phyloP scores from a whole-genome alignment of 2,329 filamentous ascomycete genomes.

The Arthrocladium fulminans region DNA sequence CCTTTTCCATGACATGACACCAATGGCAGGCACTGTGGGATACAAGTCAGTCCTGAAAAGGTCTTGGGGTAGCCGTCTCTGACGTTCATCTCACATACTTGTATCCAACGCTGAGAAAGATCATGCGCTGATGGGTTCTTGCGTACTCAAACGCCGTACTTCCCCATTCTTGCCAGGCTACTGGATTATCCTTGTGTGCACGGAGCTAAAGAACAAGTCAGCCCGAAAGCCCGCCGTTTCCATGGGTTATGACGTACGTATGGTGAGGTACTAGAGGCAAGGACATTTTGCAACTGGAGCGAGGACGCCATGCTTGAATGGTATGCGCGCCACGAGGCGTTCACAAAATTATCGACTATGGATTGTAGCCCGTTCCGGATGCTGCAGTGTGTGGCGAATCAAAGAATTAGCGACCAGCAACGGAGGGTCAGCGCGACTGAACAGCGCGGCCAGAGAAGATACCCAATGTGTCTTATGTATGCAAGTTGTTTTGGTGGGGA shows the following conservation, averaged over 20 bases:
- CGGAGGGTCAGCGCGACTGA: background rate
- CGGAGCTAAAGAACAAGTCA: slow-evolving; percentile 47
- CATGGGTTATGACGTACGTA: slow-evolving; percentile 45
- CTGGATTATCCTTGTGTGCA: slow-evolving; percentile 68
- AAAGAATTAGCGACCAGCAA: background rate
- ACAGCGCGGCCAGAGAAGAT: too few species aligned
- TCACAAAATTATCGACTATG: too few species aligned
- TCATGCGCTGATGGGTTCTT: slow-evolving; percentile 70
- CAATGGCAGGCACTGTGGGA: slow-evolving; percentile 37
- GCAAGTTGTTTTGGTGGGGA: too few species aligned
- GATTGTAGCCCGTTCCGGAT: too few species aligned
- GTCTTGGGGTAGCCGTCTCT: background rate
- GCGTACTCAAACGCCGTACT: slow-evolving; percentile 68
- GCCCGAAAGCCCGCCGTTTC: background rate
- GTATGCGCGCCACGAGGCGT: background rate
- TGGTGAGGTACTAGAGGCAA: slow-evolving; percentile 46
- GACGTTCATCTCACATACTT: too few species aligned
- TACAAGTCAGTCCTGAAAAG: background rate
- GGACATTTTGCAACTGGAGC: slow-evolving; percentile 16
- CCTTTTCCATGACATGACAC: slow-evolving; percentile 84
- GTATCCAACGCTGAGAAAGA: slow-evolving; percentile 93
- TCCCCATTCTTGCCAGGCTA: slow-evolving; percentile 86
- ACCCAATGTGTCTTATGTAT: too few species aligned
- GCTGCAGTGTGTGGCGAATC: background rate
- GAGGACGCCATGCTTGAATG: slow-evolving; percentile 6